Conservation (phyloP, 2,329 filamentous ascomycete species). For the Escovopsis sp. region DNA sequence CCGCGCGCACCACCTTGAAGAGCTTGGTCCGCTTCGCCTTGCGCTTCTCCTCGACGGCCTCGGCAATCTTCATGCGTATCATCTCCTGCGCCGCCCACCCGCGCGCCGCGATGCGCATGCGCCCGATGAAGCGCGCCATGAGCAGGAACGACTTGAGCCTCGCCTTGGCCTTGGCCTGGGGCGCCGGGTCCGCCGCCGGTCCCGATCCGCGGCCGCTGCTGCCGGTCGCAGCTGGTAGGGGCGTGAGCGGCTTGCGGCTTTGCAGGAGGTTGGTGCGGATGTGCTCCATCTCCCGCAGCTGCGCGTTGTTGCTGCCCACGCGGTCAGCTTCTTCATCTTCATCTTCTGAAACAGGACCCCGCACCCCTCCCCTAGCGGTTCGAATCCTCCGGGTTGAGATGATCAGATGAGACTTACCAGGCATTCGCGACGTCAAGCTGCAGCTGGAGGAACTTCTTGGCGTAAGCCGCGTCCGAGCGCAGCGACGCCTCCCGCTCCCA, state of each 20-base stretch:
- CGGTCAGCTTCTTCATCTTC: background rate
- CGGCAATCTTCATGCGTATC: slow-evolving; percentile 32
- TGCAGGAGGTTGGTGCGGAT: slow-evolving; percentile 43
- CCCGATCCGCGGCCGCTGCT: background rate
- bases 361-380: no score
- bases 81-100: slow-evolving; percentile 38
- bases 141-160: slow-evolving; percentile 29
- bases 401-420: slow-evolving; percentile 52
- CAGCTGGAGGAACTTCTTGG: slow-evolving; percentile 70
- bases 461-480: slow-evolving; percentile 66
- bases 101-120: slow-evolving; percentile 32
- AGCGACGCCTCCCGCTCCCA: slow-evolving; percentile 70
- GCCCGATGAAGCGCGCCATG: slow-evolving; percentile 38
- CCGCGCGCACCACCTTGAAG: slow-evolving; percentile 25
- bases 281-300: slow-evolving; percentile 69
- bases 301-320: slow-evolving; percentile 69
- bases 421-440: slow-evolving; percentile 73
- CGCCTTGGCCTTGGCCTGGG: slow-evolving; percentile 11
- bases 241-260: slow-evolving; percentile 16
- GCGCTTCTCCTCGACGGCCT: slow-evolving; percentile 32
- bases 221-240: no score
- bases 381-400: background rate
- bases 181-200: slow-evolving; percentile 3
- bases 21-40: slow-evolving; percentile 28
- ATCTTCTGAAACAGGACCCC: background rate